phyloP scores from a whole-genome alignment of 148 eudicot genomes.

The Chenopodium suecicum region DNA sequence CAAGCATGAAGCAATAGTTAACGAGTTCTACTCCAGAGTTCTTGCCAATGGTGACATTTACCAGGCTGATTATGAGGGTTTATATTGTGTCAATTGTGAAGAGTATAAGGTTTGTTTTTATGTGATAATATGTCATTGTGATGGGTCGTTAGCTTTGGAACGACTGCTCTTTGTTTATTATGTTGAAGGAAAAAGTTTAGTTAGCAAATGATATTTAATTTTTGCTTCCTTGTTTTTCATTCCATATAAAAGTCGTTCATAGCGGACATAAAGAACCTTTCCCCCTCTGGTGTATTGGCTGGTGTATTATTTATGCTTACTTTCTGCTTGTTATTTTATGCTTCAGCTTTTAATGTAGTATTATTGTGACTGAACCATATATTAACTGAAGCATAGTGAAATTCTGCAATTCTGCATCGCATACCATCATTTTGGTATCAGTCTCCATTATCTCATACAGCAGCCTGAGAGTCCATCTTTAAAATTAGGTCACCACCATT shows the following conservation, averaged over 20 bases:
- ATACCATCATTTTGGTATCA: background rate
- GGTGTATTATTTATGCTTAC: background rate
- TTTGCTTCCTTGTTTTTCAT: background rate
- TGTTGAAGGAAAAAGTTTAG: background rate
- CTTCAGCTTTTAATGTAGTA: background rate
- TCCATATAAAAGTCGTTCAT: background rate
- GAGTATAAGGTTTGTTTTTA: conserved; percentile 75
- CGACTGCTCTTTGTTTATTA: background rate
- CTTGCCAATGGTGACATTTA: conserved; percentile 95
- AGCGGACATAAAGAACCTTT: background rate
- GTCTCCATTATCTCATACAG: background rate
- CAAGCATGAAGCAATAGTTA: conserved; percentile 84
- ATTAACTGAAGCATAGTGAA: background rate
- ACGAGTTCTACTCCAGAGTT: conserved; percentile 82
- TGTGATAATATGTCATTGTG: background rate
- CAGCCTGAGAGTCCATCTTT: background rate
- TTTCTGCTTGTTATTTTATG: background rate
- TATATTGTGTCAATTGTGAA: conserved; percentile 95
- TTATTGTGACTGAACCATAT: background rate
- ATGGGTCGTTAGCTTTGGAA: background rate
- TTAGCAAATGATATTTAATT: background rate
- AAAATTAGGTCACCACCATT: background rate
- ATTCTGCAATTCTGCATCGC: background rate
- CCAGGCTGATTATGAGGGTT: conserved; percentile 91
- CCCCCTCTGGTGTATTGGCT: background rate